Percentiles rank a stretch among this genome's conserved stretches.
Conservation (phyloP, 257 asterid species). For the Solanum chilense region DNA sequence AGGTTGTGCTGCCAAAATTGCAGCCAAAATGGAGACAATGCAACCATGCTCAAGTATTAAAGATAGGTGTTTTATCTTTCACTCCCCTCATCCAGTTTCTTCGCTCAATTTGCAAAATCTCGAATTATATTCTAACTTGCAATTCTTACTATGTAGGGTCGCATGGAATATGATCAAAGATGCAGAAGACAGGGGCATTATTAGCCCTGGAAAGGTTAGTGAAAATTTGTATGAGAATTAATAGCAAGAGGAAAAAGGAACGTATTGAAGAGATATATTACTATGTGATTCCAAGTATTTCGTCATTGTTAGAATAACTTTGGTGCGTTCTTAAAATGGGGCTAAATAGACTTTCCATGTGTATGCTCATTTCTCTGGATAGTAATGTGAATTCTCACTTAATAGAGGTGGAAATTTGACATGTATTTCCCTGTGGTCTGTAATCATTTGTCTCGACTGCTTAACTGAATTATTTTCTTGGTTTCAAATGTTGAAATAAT, state of each 20-base stretch:
- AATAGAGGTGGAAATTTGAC: neutral
- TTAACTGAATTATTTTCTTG: neutral
- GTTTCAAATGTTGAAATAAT: neutral
- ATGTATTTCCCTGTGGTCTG: neutral
- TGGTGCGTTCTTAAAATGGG: too few relatives aligned
- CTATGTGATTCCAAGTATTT: too few relatives aligned
- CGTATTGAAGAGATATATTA: neutral
- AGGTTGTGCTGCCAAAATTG: slow-evolving; percentile 26
- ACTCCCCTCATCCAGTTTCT: neutral
- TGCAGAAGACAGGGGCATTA: slow-evolving; percentile 41
- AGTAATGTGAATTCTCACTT: too few relatives aligned
- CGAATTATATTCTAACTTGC: neutral
- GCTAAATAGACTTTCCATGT: too few relatives aligned
- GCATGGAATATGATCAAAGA: slow-evolving; percentile 36
- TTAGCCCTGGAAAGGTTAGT: slow-evolving; percentile 35
- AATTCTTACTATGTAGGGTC: slow-evolving; percentile 14
- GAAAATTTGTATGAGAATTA: neutral
- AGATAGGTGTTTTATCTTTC: slow-evolving; percentile 17
- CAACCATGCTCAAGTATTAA: slow-evolving; percentile 37
- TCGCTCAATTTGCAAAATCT: neutral
- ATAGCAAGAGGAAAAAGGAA: neutral
- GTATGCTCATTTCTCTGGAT: too few relatives aligned
- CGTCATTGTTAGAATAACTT: too few relatives aligned
- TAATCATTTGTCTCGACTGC: neutral
- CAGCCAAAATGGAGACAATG: slow-evolving; percentile 38